Evolutionary conservation across 2,329 filamentous ascomycete species (phyloP).

Genomic region (Nemania abortiva): DNA sequence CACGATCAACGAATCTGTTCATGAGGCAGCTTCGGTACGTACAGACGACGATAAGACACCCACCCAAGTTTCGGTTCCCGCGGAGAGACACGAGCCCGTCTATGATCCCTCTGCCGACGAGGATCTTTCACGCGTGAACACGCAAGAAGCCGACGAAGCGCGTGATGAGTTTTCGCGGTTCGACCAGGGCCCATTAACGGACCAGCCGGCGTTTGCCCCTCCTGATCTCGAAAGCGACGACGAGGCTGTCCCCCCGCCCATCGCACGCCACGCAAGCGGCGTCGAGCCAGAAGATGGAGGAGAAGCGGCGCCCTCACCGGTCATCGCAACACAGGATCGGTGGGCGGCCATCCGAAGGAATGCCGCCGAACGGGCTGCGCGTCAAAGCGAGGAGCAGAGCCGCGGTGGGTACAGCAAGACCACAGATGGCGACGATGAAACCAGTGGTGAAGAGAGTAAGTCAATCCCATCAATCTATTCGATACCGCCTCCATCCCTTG

Average conservation of each 20-base stretch:
- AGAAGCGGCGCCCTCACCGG: constrained; percentile 50
- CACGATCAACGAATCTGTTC: constrained; percentile 40
- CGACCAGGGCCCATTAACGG: constrained; percentile 87
- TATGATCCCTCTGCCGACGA: constrained; percentile 62
- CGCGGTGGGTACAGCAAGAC: constrained; percentile 68
- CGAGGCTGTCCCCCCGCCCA: constrained; percentile 65
- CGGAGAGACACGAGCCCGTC: constrained; percentile 50
- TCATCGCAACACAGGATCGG: constrained; percentile 72
- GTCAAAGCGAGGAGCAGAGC: constrained; percentile 74
- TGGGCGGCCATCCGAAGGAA: constrained; percentile 98
- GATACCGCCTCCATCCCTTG: not conserved
- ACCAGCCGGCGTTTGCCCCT: constrained; percentile 87
- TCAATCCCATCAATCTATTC: constrained; percentile 11
- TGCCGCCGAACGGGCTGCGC: constrained; percentile 82
- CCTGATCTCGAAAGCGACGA: constrained; percentile 63
- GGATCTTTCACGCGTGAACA: constrained; percentile 70
- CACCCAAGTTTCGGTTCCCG: constrained; percentile 46
- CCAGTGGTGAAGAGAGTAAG: constrained; percentile 81
- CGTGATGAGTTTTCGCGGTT: constrained; percentile 75
- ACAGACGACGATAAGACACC: constrained; percentile 46
- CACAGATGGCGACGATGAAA: constrained; percentile 81
- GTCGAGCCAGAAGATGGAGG: constrained; percentile 51
- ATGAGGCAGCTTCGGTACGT: constrained; percentile 46
- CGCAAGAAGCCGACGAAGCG: constrained; percentile 69
- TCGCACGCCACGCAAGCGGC: constrained; percentile 56